Percentiles rank a stretch among this genome's conserved stretches.
Conservation (phyloP, 805 yeast species). For the Metschnikowia cerradonensis region DNA sequence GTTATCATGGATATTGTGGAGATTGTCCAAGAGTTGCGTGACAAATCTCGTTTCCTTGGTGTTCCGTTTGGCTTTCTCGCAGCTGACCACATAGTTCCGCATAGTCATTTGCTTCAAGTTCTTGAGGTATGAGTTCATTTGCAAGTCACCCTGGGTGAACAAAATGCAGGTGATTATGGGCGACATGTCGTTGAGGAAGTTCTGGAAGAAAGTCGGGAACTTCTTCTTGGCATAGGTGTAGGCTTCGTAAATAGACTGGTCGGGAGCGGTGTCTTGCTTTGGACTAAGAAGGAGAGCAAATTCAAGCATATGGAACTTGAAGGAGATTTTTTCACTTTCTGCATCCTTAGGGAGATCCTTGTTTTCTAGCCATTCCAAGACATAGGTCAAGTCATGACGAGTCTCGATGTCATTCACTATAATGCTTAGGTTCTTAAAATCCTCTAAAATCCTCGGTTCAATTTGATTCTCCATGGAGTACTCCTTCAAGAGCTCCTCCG, state of each 20-base stretch:
- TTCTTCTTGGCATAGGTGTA: conserved; percentile 36
- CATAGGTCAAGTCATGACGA: conserved; percentile 30
- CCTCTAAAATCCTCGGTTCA: conserved; percentile 21
- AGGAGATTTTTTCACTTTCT: conserved; percentile 26
- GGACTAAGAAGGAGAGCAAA: conserved; percentile 27
- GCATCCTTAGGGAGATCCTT: conserved; percentile 12
- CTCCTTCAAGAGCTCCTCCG: conserved; percentile 26
- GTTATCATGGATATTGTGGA: conserved; percentile 25
- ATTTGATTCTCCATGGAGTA: conserved; percentile 19
- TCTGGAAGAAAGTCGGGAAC: conserved; percentile 30
- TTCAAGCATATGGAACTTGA: conserved; percentile 40
- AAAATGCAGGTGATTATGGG: conserved; percentile 33
- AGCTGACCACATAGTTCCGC: conserved; percentile 1
- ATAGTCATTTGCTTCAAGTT: conserved; percentile 1
- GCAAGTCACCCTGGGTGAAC: conserved; percentile 16
- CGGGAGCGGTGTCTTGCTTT: conserved; percentile 19
- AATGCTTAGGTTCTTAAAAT: conserved; percentile 27
- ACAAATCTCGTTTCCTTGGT: conserved; percentile 26
- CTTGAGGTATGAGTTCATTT: conserved; percentile 6
- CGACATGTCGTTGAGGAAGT: conserved; percentile 31
- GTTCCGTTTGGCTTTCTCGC: conserved; percentile 14
- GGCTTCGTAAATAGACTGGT: conserved; percentile 23
- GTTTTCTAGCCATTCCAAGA: conserved; percentile 31
- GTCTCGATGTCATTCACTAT: conserved; percentile 33
- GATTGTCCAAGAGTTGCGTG: conserved; percentile 27